phyloP scores from a whole-genome alignment of 139 green algal genomes.

The Ulvella scutata region DNA sequence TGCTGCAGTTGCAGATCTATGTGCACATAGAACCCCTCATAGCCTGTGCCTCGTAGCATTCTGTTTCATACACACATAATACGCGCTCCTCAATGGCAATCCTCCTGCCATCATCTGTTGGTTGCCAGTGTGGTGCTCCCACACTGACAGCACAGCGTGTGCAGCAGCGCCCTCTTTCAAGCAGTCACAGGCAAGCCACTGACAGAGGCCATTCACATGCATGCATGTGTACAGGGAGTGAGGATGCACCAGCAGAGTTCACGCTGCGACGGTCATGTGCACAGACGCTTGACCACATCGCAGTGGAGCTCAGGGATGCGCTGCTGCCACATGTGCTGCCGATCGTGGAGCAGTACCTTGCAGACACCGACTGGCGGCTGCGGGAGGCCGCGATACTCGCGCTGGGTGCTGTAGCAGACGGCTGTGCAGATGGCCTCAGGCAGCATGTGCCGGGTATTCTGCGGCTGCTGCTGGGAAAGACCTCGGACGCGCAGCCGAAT shows the following conservation, averaged over 20 bases:
- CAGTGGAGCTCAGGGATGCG: conserved; percentile 52
- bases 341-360: conserved; percentile 50
- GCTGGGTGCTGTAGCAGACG: conserved; percentile 77
- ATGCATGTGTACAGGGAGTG: background rate
- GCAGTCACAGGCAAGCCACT: too few species aligned
- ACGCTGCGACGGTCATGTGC: background rate
- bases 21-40: too few species aligned
- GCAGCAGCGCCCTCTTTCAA: too few species aligned
- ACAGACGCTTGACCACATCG: conserved; percentile 2
- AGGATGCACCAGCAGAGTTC: background rate
- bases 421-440: conserved; percentile 62
- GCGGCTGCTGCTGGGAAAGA: conserved; percentile 50
- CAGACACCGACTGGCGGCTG: conserved; percentile 45
- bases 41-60: too few species aligned
- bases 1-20: too few species aligned
- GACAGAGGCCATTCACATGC: too few species aligned
- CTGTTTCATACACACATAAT: too few species aligned
- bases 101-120: too few species aligned
- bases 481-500: conserved; percentile 60
- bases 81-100: too few species aligned
- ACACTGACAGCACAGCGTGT: too few species aligned
- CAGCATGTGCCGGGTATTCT: conserved; percentile 62
- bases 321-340: conserved; percentile 83
- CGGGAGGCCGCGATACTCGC: conserved; percentile 77
- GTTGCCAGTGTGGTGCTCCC: too few species aligned